A percentile compares a stretch with the other conserved stretches of the same genome.
phyloP scores from a whole-genome alignment of 257 asterid species.

The Nicotiana benthamiana region DNA sequence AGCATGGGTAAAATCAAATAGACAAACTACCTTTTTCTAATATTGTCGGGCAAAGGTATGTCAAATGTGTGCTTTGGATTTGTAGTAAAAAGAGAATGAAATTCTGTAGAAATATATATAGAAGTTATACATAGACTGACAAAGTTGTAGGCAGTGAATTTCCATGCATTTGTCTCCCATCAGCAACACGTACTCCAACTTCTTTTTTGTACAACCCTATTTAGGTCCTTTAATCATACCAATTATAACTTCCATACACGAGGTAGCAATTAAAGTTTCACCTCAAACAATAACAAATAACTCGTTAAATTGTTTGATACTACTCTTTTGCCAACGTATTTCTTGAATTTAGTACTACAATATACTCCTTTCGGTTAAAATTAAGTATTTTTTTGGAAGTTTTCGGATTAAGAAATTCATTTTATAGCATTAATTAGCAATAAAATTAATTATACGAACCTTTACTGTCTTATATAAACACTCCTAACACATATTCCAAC shows the following conservation, averaged over 20 bases:
- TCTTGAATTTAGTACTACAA: not conserved
- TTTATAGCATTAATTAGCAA: too few species aligned
- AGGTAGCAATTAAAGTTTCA: too few species aligned
- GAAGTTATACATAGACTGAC: slow-evolving; percentile 11
- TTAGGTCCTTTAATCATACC: too few species aligned
- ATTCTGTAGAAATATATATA: not conserved
- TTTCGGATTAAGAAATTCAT: too few species aligned
- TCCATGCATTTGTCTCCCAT: slow-evolving; percentile 23
- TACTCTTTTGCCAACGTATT: not conserved
- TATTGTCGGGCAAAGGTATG: slow-evolving; percentile 12
- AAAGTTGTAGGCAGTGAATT: slow-evolving; percentile 9
- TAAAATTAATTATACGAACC: too few species aligned
- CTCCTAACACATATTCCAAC: too few species aligned
- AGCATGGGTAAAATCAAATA: slow-evolving; percentile 25
- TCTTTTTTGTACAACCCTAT: not conserved
- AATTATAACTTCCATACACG: too few species aligned
- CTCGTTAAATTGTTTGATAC: not conserved
- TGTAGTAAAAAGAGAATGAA: not conserved
- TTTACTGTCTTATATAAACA: too few species aligned
- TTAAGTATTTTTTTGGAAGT: too few species aligned
- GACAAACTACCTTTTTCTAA: slow-evolving; percentile 9
- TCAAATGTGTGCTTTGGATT: not conserved
- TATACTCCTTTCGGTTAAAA: too few species aligned
- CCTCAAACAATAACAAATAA: too few species aligned
- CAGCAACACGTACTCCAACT: slow-evolving; percentile 13